Base-by-base conservation (phyloP, 768 basidiomycete species). In the Mycena alexandri region DNA sequence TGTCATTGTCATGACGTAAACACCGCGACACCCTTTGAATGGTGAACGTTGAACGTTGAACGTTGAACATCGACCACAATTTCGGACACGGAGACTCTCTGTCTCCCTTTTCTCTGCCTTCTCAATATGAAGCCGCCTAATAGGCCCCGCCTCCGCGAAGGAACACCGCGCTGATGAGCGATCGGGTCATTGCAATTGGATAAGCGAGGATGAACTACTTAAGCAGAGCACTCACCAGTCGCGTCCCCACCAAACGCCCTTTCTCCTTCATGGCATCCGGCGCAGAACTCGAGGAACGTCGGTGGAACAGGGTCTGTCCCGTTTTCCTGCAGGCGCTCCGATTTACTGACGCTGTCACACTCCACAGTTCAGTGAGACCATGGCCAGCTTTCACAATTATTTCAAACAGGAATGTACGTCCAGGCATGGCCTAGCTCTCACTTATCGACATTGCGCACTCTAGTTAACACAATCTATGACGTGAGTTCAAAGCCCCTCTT, bases 381-480 rank as follows among this genome's bases (percentile, higher is more conserved):
- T 84, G 83, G 73, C 66, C 36, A 44, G 68, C 9, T 84, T 82
- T 60, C 84, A 84, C 66, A 68, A 77, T 4, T 76, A 75, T 55
- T 88, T 86, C 77, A 88, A 86, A 67, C 65, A 78, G 36, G 83
- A 87, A 73, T 87, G 85, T 84, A 22, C 55, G 48, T 50, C 3
- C 19, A 53, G 25, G 50, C 29, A 10, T 53, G 34, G 3, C 29
- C 6, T 29, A 13, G 13, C 2, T 44, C 63, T 43, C 12, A 38
- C 56, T 1, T 14, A 36, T 42, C 16, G 52, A 13, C 14, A 29
- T 53, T 5, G 21, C 33, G n/a, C 21, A 7, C 5, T 33, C 34
- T n/a, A 85, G 85, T 86, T 75, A 81, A 85, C 61, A 79, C 73
- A 9, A 67, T 86, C 19, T 84, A 85, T 69, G 79, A 85, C 68